Base-by-base conservation (phyloP, 1,139 yeast genomes). In the Kodamaea plutei region DNA sequence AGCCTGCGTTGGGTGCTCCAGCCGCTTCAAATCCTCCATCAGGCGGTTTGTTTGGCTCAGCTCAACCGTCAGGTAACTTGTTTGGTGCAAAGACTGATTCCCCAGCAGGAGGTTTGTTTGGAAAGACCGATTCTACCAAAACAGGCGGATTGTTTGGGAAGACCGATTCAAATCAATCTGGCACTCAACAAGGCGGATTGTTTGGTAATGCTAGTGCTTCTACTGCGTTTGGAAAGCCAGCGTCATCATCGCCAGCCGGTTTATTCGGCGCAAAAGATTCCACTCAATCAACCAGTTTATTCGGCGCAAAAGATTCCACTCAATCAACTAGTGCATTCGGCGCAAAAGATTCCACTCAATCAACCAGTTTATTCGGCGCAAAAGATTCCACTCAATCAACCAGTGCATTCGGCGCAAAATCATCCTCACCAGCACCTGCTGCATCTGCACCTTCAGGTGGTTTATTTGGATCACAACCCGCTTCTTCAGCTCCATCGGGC, bases 381-480 rank as follows among this genome's bases (percentile, higher is more conserved):
- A n/a, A n/a, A n/a, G n/a, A n/a, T n/a, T n/a, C n/a, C n/a, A n/a
- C n/a, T n/a, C n/a, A n/a, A n/a, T n/a, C n/a, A n/a, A n/a, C n/a
- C n/a, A n/a, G n/a, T n/a, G n/a, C n/a, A n/a, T n/a, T n/a, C n/a
- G 55, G 51, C 6, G 37, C 44, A 5, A 43, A 48, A 9, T 45
- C 54, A 21, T 43, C 47, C 4, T 47, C 54, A 6, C 38, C 50
- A n/a, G 26, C 40, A 20, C 22, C 32, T 15, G 30, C 15, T 9
- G 12, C 33, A n/a, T 11, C 43, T 5, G 41, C 45, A 11, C 24
- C 31, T 10, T 13, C 36, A 12, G 35, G 36, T 16, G 40, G 51
- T 32, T 45, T 54, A 6, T 56, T 55, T 35, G 62, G 64, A 17
- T 43, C 52, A 10, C 50, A 56, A 22, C 38, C 55, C n/a, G 43